Evolutionary conservation across 2,329 filamentous ascomycete species (phyloP).

Genomic region (Epichloe sp.): DNA sequence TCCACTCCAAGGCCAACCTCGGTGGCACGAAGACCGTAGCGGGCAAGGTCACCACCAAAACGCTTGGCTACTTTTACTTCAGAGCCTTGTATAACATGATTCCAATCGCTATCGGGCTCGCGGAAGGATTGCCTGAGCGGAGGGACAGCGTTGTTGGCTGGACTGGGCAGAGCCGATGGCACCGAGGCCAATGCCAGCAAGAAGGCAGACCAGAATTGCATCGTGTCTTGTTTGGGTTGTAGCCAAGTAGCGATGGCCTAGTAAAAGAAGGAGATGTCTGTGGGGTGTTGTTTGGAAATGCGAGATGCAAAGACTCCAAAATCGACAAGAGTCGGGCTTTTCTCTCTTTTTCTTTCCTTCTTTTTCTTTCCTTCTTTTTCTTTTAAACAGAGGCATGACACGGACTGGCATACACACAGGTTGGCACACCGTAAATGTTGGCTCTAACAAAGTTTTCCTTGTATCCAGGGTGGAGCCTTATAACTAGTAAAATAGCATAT

Average conservation of each 20-base stretch:
- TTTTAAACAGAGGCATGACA: neutral
- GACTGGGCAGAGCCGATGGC: neutral
- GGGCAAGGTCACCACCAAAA: constrained; percentile 68
- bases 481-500: no score
- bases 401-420: neutral
- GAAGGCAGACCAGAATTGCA: neutral
- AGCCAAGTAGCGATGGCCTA: no score
- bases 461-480: no score
- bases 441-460: no score
- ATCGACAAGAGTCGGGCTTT: no score
- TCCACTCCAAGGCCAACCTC: constrained; percentile 79
- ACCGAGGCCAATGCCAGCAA: neutral
- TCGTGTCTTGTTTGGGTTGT: neutral
- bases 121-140: constrained; percentile 24
- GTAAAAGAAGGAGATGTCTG: no score
- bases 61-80: constrained; percentile 67
- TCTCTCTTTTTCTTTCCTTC: no score
- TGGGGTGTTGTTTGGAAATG: no score
- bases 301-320: no score
- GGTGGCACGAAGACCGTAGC: constrained; percentile 83
- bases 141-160: neutral
- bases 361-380: no score
- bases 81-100: constrained; percentile 75
- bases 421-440: no score
- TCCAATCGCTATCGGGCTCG: constrained; percentile 74